Percentiles rank a stretch among this genome's conserved stretches.
These are phyloP conservation scores for Rhizoclosmatium globosum DNA, from an alignment of 192 early-diverging fungal genomes.

Conservation along the genomic window DNA sequence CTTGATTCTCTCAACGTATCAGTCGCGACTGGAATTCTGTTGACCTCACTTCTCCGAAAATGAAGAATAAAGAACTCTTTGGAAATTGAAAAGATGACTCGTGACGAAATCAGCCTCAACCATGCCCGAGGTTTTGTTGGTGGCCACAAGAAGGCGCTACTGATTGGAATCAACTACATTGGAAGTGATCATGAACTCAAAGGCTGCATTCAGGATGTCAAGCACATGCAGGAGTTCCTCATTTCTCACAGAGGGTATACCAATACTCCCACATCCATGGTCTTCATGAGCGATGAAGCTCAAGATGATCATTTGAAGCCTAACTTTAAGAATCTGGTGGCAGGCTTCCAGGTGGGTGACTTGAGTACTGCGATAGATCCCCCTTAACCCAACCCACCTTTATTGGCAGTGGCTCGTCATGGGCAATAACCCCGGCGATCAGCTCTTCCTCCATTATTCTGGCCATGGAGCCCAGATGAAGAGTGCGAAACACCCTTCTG, in stretches of 20 bases:
- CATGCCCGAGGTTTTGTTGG: conserved; percentile 1
- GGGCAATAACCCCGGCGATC: conserved; percentile 53
- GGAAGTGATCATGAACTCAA: conserved; percentile 56
- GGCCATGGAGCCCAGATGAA: conserved; percentile 52
- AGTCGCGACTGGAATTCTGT: conserved; percentile 52
- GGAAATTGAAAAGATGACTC: not conserved
- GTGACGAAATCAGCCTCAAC: not conserved
- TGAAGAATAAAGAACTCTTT: not conserved
- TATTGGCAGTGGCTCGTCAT: conserved; percentile 48
- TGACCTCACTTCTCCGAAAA: conserved; percentile 31
- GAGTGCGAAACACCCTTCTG: not conserved
- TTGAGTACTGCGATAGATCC: not conserved
- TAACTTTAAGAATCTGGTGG: conserved; percentile 52
- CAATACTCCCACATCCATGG: conserved; percentile 8
- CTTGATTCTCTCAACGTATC: conserved; percentile 51
- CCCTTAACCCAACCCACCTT: no score
- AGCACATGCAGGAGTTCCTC: conserved; percentile 49
- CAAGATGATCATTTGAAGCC: conserved; percentile 44
- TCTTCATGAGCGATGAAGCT: conserved; percentile 57
- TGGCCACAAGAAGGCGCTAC: conserved; percentile 55
- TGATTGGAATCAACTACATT: conserved; percentile 69
- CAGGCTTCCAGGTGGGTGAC: conserved; percentile 36
- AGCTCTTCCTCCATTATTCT: conserved; percentile 60
- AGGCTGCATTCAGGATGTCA: conserved; percentile 61
- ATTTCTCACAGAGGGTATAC: conserved; percentile 22